These are phyloP conservation scores for Globisporangium megalacanthum DNA, from an alignment of 352 stramenopile species.

Conservation along the genomic window DNA sequence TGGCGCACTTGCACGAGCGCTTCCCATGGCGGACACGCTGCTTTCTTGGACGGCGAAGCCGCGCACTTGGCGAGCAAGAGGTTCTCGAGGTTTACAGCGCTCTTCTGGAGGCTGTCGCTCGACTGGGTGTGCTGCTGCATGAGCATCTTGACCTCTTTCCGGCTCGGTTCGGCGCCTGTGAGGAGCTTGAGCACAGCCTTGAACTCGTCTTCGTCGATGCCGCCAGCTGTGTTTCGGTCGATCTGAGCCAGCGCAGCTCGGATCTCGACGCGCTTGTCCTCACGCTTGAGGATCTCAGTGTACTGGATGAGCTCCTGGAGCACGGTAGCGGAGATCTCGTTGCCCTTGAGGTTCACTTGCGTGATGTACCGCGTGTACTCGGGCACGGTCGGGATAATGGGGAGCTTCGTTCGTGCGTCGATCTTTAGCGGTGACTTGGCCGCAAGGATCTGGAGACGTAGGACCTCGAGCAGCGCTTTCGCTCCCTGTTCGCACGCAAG, in stretches of 20 bases:
- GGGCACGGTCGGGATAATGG: slow-evolving; percentile 30
- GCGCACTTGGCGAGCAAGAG: slow-evolving; percentile 68
- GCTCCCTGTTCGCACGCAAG: slow-evolving; percentile 37
- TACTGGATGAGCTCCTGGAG: slow-evolving; percentile 72
- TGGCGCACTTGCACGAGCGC: slow-evolving; percentile 70
- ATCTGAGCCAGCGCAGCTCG: slow-evolving; percentile 63
- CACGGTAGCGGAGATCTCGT: slow-evolving; percentile 57
- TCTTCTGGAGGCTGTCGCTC: slow-evolving; percentile 53
- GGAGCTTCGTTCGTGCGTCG: slow-evolving; percentile 46
- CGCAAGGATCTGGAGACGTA: slow-evolving; percentile 69
- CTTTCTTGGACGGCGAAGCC: slow-evolving; percentile 63
- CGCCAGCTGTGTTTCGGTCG: slow-evolving; percentile 45
- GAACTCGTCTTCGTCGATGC: slow-evolving; percentile 75
- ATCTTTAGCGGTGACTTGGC: slow-evolving; percentile 52
- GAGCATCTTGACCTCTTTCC: slow-evolving; percentile 66
- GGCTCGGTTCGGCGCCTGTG: slow-evolving; percentile 61
- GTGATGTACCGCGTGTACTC: slow-evolving; percentile 72
- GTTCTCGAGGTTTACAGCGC: slow-evolving; percentile 58
- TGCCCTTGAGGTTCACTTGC: slow-evolving; percentile 70
- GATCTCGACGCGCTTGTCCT: slow-evolving; percentile 81
- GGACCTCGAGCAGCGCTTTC: slow-evolving; percentile 64
- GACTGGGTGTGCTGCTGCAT: slow-evolving; percentile 50
- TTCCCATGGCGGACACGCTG: slow-evolving; percentile 65
- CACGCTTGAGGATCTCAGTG: slow-evolving; percentile 58
- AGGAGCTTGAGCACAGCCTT: slow-evolving; percentile 73